Conservation (phyloP, 129 eudicot genomes). For the Scalesia atractyloides region DNA sequence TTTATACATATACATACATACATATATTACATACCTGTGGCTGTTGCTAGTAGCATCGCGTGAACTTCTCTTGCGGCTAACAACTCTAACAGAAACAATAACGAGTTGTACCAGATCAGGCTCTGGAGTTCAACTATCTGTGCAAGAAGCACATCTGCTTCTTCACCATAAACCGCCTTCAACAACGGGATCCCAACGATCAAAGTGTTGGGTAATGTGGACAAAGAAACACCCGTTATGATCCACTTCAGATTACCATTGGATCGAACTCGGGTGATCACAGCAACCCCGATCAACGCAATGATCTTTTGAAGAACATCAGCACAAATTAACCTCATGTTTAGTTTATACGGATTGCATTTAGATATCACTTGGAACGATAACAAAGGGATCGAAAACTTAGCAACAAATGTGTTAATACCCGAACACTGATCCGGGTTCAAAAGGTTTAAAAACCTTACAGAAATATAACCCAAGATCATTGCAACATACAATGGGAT, state of each 20-base stretch:
- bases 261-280: constrained; percentile 48
- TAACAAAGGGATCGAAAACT: constrained; percentile 65
- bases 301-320: constrained; percentile 69
- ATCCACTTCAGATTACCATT: constrained; percentile 64
- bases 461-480: constrained; percentile 60
- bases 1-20: constrained; percentile 16
- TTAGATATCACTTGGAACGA: constrained; percentile 68
- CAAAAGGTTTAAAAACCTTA: constrained; percentile 67
- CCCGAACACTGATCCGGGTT: constrained; percentile 68
- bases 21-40: constrained; percentile 47
- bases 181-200: constrained; percentile 73
- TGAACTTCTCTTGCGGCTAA: constrained; percentile 45
- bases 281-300: constrained; percentile 45
- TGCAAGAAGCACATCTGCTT: constrained; percentile 53
- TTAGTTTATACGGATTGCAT: constrained; percentile 68
- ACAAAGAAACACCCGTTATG: constrained; percentile 71
- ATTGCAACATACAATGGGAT: constrained; percentile 71
- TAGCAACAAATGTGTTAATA: constrained; percentile 81
- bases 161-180: constrained; percentile 68
- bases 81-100: constrained; percentile 66
- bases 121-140: constrained; percentile 80
- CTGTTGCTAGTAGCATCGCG: constrained; percentile 37
- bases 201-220: constrained; percentile 79
- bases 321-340: constrained; percentile 59
- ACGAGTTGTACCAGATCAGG: constrained; percentile 70